These are phyloP conservation scores for Sporobolomyces phaffii DNA, from an alignment of 768 basidiomycete genomes.

Conservation along the genomic window DNA sequence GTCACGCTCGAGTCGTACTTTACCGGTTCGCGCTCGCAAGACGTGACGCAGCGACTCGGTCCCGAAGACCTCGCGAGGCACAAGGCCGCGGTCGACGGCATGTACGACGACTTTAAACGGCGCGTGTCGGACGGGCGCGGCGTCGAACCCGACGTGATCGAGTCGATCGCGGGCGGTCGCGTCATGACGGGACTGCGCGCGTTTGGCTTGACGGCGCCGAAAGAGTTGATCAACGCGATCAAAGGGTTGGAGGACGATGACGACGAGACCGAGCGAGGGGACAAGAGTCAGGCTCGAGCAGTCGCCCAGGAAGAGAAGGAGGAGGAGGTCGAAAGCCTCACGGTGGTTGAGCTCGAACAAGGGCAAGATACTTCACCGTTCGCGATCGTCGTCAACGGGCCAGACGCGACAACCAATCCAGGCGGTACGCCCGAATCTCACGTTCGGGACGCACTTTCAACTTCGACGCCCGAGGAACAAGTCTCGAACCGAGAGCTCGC, in stretches of 20 bases:
- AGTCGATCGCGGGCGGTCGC: conserved; percentile 41
- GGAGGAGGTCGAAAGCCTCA: neutral
- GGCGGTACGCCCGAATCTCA: neutral
- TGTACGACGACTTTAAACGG: conserved; percentile 41
- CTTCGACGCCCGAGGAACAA: too few species aligned
- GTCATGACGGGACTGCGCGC: conserved; percentile 40
- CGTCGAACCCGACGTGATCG: conserved; percentile 37
- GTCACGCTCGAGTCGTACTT: conserved; percentile 41
- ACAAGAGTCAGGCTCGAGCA: neutral
- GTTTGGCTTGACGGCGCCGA: conserved; percentile 35
- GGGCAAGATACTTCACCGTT: conserved; percentile 33
- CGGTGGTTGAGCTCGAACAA: neutral
- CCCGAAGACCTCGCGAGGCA: conserved; percentile 34
- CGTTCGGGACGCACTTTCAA: too few species aligned
- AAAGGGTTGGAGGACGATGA: conserved; percentile 21
- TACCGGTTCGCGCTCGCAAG: conserved; percentile 36
- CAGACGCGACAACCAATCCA: neutral
- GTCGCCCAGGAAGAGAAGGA: neutral
- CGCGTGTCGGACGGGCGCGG: conserved; percentile 38
- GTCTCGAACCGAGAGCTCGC: too few species aligned
- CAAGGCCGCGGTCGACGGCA: conserved; percentile 36
- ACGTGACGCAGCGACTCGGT: conserved; percentile 30
- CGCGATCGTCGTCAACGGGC: neutral
- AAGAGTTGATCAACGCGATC: conserved; percentile 20
- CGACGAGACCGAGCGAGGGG: neutral